Evolutionary conservation across 2,329 filamentous ascomycete genomes (phyloP), one percentile per base, ranked within the genome.

Genomic region (Penicillium sp.): DNA sequence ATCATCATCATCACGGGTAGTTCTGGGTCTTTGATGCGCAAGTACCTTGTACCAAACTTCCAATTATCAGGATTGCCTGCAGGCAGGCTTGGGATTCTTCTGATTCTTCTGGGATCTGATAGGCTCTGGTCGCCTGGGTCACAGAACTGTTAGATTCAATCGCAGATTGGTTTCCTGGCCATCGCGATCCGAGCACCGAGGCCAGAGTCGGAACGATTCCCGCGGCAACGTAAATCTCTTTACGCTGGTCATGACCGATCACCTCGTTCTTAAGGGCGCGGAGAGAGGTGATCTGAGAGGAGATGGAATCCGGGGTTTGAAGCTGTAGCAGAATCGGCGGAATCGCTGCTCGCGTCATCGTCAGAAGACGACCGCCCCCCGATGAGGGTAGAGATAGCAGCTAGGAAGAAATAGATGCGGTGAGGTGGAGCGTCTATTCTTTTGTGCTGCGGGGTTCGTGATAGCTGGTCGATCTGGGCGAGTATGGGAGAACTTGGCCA

Each of bases 251-350:
- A 74, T 98, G 92, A 25, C 95, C 95, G 59, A 96, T 87, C 48
- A 96, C 84, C 62, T 95, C 90, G 74, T 96, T 95, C 79, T 96
- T 98, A 29, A 99, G 79, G 43, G 82, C 80, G 63, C 88, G 86
- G 45, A 97, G 81, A 50, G 87, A 84, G 26, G 81, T 78, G 42
- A 84, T 68, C 60, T 75, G 77, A 47, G 69, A 69, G 42, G 69
- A 71, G 54, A 71, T 62, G 58, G 73, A 77, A 48, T 74, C 76
- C 60, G 87, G 82, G 66, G 78, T 82, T 62, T 80, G 80, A 55
- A 89, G 78, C 70, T 86, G 82, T 55, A 81, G 75, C 50, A 87
- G 76, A 63, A 87, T 81, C 53, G 83, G 78, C 50, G 82, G 79
- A 55, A 73, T 78, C 63, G 80, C 79, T 57, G 80, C 73, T 66